Base-by-base conservation (phyloP, 1,139 yeast genomes). In the Suhomyces terraborum region DNA sequence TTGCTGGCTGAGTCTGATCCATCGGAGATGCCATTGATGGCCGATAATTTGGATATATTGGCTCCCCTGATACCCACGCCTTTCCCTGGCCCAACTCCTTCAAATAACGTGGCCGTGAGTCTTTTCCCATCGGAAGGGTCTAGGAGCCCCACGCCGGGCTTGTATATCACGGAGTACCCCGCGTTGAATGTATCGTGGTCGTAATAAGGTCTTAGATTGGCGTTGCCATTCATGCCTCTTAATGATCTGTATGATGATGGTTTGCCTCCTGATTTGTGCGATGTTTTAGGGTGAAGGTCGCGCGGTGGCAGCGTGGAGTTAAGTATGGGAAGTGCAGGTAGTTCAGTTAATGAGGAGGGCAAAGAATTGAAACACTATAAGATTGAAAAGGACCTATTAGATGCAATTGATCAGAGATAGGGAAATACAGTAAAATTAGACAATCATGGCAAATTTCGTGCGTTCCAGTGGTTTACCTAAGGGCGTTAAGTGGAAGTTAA, bases 161-260 rank as follows among this genome's bases (percentile, higher is more conserved):
- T 73, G 53, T 69, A 81, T 6, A 79, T 72, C 17, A 82, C 85
- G 25, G 79, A 69, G 52, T 82, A 80, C 7, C 85, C 87, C 2
- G 83, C 81, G 56, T 82, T 73, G 62, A 86, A 86, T 2, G 84
- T 69, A 32, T 77, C 84, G 28, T 85, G 79, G 59, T 84, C 82
- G 57, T 83, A 82, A 60, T 86, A 86, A 4, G 95, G 95, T 61
- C 95, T 75, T 45, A 77, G 62, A 24, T 47, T 46, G 38, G 34
- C 26, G 17, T 28, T 19, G 42, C 41, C 40, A 39, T 32, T 42
- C 51, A 35, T 47, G 30, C 40, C 45, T 31, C 40, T 24, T 34
- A 13, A 26, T 41, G 26, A 23, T 31, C 40, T 24, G 36, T 12
- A 26, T 41, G 26, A 23, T 26, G 20, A 21, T 26, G 16, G 8